Base-by-base conservation (phyloP, 2,329 filamentous ascomycete genomes). In the Penicillium sp. region DNA sequence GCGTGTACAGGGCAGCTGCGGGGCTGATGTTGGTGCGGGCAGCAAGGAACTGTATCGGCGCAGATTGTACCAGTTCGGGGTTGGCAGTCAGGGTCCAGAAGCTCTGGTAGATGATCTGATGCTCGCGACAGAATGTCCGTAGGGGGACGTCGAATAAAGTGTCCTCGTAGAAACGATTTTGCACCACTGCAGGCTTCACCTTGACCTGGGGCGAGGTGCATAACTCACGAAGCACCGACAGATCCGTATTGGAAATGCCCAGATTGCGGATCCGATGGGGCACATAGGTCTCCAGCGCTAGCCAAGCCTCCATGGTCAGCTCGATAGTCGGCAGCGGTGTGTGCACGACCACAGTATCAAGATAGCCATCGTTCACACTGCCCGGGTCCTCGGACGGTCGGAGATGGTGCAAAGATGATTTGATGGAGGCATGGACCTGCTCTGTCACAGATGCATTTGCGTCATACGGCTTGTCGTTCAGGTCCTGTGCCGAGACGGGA, bases 191-290 rank as follows among this genome's bases (percentile, higher is more conserved):
- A 0, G 78, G 79, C 48, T 75, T 77, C 51, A 80, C 57, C 0
- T 53, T 64, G 3, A 70, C 68, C 13, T 66, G 54, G 1, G 69
- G 56, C 1, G 54, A 59, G 0, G 27, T 43, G 43, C 73, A 71
- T 1, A 89, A 65, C 4, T 66, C 63, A 36, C 74, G 60, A 0
- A 93, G 71, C 2, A 79, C 63, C 0, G 71, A 60, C 2, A 84
- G 64, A n/a, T 72, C 69, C n/a, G 78, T 77, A 62, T 93, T 93
- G 38, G 84, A 88, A 39, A 93, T 83, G 27, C 87, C 87, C 6
- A 93, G 70, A 19, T 79, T 73, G 27, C 79, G 80, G 47, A 90
- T 80, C 29, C 62, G 63, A 51, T 74, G 59, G 0, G 85, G 84
- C 1, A 87, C 80, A 55, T 83, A 87, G 3, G 73, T 67, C 57